Evolutionary conservation across 2,329 filamentous ascomycete species (phyloP).

Genomic region (Alternaria alternata): DNA sequence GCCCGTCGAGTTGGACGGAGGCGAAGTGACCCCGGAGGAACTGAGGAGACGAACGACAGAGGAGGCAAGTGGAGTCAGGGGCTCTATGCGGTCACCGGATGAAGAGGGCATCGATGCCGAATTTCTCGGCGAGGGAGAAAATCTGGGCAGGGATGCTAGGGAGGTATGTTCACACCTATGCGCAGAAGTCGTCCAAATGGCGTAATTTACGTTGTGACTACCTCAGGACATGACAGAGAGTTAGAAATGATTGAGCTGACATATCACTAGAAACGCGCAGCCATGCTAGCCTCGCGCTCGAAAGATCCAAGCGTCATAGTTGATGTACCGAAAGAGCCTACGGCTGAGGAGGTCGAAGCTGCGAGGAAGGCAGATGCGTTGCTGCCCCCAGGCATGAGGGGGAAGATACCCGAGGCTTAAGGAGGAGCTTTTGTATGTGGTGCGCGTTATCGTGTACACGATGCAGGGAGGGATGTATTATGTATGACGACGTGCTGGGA

Average conservation of each 20-base stretch:
- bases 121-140: constrained; percentile 36
- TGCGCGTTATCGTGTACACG: no score
- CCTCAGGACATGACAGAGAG: not conserved
- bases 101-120: constrained; percentile 41
- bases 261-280: constrained; percentile 46
- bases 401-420: not conserved
- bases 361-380: constrained; percentile 31
- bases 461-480: no score
- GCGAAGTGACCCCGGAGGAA: constrained; percentile 34
- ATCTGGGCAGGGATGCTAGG: constrained; percentile 25
- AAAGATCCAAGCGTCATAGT: constrained; percentile 57
- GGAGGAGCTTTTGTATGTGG: not conserved
- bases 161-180: constrained; percentile 31
- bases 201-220: no score
- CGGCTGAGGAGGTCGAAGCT: constrained; percentile 55
- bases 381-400: not conserved
- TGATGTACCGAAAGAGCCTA: constrained; percentile 55
- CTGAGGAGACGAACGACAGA: constrained; percentile 28
- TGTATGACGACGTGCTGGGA: not conserved
- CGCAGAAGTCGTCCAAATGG: not conserved
- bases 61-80: constrained; percentile 2
- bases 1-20: constrained; percentile 56
- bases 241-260: not conserved
- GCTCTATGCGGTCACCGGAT: constrained; percentile 29
- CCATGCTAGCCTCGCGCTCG: constrained; percentile 48